Percentiles rank a stretch among this genome's conserved stretches.
Evolutionary conservation across 1,284 basidiomycete species (phyloP).

Genomic region (Ustilago xerochloae): DNA sequence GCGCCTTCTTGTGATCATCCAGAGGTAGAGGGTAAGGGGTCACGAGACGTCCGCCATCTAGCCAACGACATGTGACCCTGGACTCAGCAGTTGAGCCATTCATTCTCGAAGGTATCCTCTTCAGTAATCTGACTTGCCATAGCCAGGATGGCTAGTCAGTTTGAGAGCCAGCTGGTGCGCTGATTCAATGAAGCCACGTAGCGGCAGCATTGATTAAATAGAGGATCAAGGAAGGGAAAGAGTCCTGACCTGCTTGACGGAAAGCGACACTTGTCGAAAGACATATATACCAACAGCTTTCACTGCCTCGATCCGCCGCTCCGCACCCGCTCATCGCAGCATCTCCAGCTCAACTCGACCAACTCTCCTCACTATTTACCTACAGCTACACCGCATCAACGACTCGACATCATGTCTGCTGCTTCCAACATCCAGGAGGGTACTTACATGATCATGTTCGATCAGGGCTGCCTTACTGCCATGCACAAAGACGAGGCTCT

Average conservation of each 20-base stretch:
- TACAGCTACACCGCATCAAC: not conserved
- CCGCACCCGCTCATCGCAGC: not conserved
- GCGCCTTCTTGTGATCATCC: not conserved
- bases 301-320: too few species aligned
- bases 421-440: slow-evolving; percentile 12
- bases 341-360: not conserved
- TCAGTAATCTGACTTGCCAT: too few species aligned
- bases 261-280: too few species aligned
- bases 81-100: not conserved
- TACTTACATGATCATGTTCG: slow-evolving; percentile 12
- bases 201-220: too few species aligned
- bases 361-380: not conserved
- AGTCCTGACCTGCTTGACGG: too few species aligned
- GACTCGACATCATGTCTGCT: slow-evolving; percentile 1
- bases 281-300: too few species aligned
- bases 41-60: not conserved
- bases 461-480: slow-evolving; percentile 3
- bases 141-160: too few species aligned
- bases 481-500: not conserved
- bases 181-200: too few species aligned
- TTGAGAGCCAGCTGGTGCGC: too few species aligned
- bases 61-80: not conserved
- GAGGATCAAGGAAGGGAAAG: too few species aligned
- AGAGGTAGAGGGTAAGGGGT: not conserved
- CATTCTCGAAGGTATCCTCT: too few species aligned